Percentiles rank a stretch among this genome's conserved stretches.
These are phyloP conservation scores for Barnettozyma siamensis DNA, from an alignment of 805 yeast genomes.

Conservation along the genomic window DNA sequence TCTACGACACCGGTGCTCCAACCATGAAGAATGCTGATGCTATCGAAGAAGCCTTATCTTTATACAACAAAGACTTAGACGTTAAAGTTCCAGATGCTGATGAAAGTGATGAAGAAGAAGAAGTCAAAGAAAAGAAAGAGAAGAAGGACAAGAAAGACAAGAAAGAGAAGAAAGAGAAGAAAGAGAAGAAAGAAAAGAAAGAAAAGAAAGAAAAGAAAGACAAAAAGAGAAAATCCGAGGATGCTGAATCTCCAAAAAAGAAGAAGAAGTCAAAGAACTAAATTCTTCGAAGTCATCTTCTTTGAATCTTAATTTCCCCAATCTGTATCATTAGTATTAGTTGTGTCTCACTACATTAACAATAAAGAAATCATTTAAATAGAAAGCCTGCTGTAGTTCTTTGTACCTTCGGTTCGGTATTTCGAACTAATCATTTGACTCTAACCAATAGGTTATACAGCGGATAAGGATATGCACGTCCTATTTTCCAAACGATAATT, in stretches of 20 bases:
- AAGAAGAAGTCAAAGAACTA: slow-evolving; percentile 29
- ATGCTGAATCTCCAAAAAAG: slow-evolving; percentile 29
- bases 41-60: slow-evolving; percentile 81
- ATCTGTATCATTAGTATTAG: slow-evolving; percentile 2
- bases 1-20: slow-evolving; percentile 93
- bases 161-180: slow-evolving; percentile 45
- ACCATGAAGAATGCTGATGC: slow-evolving; percentile 97
- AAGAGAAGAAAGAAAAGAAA: slow-evolving; percentile 45
- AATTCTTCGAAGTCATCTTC: background rate
- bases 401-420: too few species aligned
- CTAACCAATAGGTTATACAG: too few species aligned
- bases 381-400: too few species aligned
- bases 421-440: too few species aligned
- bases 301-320: background rate
- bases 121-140: slow-evolving; percentile 29
- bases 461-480: too few species aligned
- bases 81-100: slow-evolving; percentile 33
- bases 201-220: slow-evolving; percentile 48
- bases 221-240: slow-evolving; percentile 37
- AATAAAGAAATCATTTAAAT: too few species aligned
- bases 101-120: slow-evolving; percentile 31
- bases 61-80: slow-evolving; percentile 44
- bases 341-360: background rate
- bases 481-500: too few species aligned
- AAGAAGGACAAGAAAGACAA: slow-evolving; percentile 42